A percentile compares a stretch with the other conserved stretches of the same genome.
These are phyloP conservation scores for Suillus clintonianus DNA, from an alignment of 768 basidiomycete species.

Conservation along the genomic window DNA sequence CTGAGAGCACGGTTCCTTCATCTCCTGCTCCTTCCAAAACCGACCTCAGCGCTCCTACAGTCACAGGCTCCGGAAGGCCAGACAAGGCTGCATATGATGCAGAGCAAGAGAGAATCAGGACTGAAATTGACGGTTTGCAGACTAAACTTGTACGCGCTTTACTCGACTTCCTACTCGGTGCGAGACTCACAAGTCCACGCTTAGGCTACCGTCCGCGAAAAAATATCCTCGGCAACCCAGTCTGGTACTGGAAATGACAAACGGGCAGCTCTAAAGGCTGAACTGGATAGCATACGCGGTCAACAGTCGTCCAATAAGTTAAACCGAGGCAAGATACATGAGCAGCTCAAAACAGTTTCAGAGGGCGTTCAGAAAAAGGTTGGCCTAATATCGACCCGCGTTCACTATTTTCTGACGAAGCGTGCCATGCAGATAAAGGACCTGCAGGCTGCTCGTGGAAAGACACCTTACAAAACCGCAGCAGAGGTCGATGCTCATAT, in stretches of 20 bases:
- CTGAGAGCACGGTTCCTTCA: constrained; percentile 27
- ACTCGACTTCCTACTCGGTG: neutral
- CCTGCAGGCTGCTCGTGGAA: constrained; percentile 77
- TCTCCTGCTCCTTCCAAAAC: constrained; percentile 24
- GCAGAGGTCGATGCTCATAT: constrained; percentile 88
- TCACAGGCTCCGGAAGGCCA: constrained; percentile 57
- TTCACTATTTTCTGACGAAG: constrained; percentile 4
- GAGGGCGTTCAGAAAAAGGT: constrained; percentile 86
- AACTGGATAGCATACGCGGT: constrained; percentile 77
- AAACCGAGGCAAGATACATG: constrained; percentile 67
- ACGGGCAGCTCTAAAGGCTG: constrained; percentile 68
- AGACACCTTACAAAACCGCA: constrained; percentile 76
- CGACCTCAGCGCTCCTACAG: constrained; percentile 22
- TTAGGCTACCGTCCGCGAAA: constrained; percentile 73
- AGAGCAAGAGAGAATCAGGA: constrained; percentile 82
- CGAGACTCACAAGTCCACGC: constrained; percentile 6
- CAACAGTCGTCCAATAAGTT: constrained; percentile 79
- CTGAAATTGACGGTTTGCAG: constrained; percentile 83
- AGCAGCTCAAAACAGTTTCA: constrained; percentile 78
- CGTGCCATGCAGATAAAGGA: constrained; percentile 68
- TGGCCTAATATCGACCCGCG: constrained; percentile 1
- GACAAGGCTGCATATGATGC: constrained; percentile 84
- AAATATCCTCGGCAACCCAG: constrained; percentile 66
- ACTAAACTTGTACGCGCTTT: constrained; percentile 66
- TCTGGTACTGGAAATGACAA: constrained; percentile 69